Evolutionary conservation across 1,284 basidiomycete species (phyloP).

Genomic region (Porodaedalea pini): DNA sequence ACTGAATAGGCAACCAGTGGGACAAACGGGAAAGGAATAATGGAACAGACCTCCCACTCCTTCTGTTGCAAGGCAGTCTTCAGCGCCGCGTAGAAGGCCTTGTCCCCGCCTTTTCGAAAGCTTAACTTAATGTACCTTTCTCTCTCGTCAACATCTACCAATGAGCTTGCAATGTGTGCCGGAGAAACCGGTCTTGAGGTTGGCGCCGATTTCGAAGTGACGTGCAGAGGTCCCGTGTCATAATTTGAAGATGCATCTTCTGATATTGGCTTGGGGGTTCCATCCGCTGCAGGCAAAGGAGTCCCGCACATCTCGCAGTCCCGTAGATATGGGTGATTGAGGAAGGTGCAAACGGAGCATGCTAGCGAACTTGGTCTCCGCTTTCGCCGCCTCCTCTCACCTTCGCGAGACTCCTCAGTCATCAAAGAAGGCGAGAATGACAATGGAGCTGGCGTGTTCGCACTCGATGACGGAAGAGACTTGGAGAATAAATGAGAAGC

Average conservation of each 20-base stretch:
- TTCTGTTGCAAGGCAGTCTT: conserved; percentile 75
- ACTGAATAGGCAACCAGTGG: conserved; percentile 27
- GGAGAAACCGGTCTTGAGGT: conserved; percentile 56
- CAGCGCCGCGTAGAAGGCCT: conserved; percentile 76
- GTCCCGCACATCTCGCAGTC: conserved; percentile 89
- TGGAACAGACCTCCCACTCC: conserved; percentile 70
- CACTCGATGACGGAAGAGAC: conserved; percentile 17
- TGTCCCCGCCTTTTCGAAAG: conserved; percentile 90
- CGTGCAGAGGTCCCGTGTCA: conserved; percentile 22
- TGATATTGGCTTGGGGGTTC: neutral
- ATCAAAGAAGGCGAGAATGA: neutral
- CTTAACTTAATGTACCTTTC: conserved; percentile 64
- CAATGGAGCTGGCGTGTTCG: conserved; percentile 12
- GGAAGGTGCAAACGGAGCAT: conserved; percentile 89
- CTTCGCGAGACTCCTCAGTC: neutral
- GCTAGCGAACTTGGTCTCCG: conserved; percentile 37
- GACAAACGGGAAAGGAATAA: conserved; percentile 24
- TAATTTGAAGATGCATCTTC: neutral
- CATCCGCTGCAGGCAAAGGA: conserved; percentile 39
- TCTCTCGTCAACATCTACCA: conserved; percentile 30
- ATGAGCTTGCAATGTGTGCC: conserved; percentile 31
- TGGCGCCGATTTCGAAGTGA: conserved; percentile 54
- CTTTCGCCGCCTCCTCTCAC: conserved; percentile 5
- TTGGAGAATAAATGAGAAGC: conserved; percentile 4
- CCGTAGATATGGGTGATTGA: conserved; percentile 77